Percentiles rank a stretch among this genome's conserved stretches.
Conservation (phyloP, 2,329 filamentous ascomycete genomes). For the Trichoderma simmonsii region DNA sequence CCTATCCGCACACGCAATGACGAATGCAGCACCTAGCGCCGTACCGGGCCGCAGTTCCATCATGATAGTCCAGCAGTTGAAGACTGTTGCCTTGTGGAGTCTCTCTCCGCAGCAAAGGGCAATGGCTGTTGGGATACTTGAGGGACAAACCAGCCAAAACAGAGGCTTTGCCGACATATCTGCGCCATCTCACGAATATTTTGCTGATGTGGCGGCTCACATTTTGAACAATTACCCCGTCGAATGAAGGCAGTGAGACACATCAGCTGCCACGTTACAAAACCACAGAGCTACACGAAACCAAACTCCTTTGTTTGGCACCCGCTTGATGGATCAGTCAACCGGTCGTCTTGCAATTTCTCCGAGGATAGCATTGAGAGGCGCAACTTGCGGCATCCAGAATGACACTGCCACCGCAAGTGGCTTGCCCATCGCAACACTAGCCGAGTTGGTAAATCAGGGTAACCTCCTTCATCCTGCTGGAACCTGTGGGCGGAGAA, state of each 20-base stretch:
- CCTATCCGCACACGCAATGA: slow-evolving; percentile 3
- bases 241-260: background rate
- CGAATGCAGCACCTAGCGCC: background rate
- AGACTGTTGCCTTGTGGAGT: slow-evolving; percentile 21
- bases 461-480: background rate
- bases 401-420: background rate
- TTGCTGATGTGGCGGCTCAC: slow-evolving; percentile 23
- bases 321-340: background rate
- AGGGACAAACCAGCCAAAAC: background rate
- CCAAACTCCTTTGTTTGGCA: background rate
- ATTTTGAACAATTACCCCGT: slow-evolving; percentile 17
- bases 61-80: slow-evolving; percentile 20
- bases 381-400: background rate
- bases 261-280: too few species aligned
- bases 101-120: slow-evolving; percentile 18
- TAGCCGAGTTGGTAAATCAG: background rate
- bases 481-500: background rate
- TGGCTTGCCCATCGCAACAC: background rate
- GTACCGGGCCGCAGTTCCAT: slow-evolving; percentile 13
- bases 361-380: background rate
- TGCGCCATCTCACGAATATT: slow-evolving; percentile 20
- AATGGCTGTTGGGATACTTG: slow-evolving; percentile 9
- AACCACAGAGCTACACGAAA: background rate
- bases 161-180: slow-evolving; percentile 23
- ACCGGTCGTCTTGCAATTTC: background rate